phyloP scores from a whole-genome alignment of 2,329 filamentous ascomycete species.

The Zymoseptoria tritici region DNA sequence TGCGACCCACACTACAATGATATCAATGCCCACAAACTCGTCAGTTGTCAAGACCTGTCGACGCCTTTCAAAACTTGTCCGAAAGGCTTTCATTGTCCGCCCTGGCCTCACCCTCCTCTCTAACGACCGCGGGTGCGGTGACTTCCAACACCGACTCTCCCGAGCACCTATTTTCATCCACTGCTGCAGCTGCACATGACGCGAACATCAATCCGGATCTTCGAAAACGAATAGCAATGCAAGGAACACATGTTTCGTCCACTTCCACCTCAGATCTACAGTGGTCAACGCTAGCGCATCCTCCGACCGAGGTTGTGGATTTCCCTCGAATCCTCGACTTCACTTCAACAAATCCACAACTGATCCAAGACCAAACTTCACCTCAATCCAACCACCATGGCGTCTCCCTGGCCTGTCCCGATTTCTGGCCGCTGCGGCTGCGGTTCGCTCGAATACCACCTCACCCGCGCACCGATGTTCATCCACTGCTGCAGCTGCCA shows the following conservation, averaged over 20 bases:
- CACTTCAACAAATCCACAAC: not conserved
- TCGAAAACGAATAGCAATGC: too few relatives aligned
- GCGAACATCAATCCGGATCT: not conserved
- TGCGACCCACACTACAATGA: too few relatives aligned
- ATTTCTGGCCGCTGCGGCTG: not conserved
- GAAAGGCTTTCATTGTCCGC: not conserved
- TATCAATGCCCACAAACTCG: too few relatives aligned
- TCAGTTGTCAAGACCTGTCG: too few relatives aligned
- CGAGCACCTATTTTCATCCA: not conserved
- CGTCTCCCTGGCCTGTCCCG: not conserved
- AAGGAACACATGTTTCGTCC: too few relatives aligned
- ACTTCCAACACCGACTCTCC: not conserved
- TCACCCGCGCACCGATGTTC: slow-evolving; percentile 1
- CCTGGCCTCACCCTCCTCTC: not conserved
- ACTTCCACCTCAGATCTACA: too few relatives aligned
- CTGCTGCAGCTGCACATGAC: not conserved
- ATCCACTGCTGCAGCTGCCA: slow-evolving; percentile 1
- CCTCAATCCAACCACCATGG: not conserved
- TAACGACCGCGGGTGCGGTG: not conserved
- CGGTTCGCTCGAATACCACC: not conserved
- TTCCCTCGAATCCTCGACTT: not conserved
- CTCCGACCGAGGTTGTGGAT: not conserved
- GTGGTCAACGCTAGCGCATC: not conserved
- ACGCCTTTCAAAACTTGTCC: too few relatives aligned
- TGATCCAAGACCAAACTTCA: not conserved